phyloP scores from a whole-genome alignment of 345 rosid species.

The Arabis hirsuta region DNA sequence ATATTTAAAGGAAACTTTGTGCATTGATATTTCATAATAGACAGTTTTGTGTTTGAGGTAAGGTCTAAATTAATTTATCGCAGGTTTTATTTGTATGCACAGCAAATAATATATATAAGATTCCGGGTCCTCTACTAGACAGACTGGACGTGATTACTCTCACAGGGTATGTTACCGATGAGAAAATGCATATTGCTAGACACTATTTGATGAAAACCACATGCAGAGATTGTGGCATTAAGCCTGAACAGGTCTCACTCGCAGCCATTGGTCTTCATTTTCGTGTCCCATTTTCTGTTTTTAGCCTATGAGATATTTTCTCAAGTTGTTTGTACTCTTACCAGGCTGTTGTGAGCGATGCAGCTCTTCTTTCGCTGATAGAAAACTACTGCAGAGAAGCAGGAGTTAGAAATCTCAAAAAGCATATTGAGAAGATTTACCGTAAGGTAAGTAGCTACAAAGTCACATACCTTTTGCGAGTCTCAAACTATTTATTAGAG shows the following conservation, averaged over 20 bases:
- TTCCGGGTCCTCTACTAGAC: conserved; percentile 86
- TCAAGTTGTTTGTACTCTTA: conserved; percentile 21
- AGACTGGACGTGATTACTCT: conserved; percentile 93
- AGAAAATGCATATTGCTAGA: conserved; percentile 93
- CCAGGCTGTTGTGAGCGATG: conserved; percentile 84
- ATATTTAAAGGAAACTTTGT: too few relatives aligned
- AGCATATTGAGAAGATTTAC: conserved; percentile 85
- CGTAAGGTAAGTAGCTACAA: conserved; percentile 63
- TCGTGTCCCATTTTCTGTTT: too few relatives aligned
- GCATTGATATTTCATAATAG: too few relatives aligned
- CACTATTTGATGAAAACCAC: conserved; percentile 79
- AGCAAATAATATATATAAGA: conserved; percentile 79
- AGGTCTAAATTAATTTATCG: conserved; percentile 1
- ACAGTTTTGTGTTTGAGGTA: not conserved
- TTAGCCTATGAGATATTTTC: not conserved
- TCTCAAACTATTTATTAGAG: conserved; percentile 5
- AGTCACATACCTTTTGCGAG: not conserved
- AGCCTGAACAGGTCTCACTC: conserved; percentile 73
- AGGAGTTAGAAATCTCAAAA: conserved; percentile 91
- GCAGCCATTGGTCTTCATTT: not conserved
- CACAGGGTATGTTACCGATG: conserved; percentile 90
- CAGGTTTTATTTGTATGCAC: conserved; percentile 98
- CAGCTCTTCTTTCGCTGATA: conserved; percentile 71
- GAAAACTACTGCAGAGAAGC: conserved; percentile 94
- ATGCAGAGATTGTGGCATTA: conserved; percentile 82